phyloP scores from a whole-genome alignment of 177 flowering plant genomes.

The Vitis hybrid region DNA sequence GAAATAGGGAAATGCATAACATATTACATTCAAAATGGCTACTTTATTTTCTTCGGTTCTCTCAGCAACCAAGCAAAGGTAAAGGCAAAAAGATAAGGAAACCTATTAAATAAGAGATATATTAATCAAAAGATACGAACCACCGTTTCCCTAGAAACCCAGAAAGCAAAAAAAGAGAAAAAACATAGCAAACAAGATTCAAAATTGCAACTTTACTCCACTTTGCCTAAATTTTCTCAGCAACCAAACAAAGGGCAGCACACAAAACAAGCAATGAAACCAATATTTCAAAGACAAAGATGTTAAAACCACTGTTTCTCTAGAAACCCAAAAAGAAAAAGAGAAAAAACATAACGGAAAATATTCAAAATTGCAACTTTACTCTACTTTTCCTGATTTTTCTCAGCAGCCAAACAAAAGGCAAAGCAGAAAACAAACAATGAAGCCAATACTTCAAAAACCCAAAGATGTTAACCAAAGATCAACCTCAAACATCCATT shows the following conservation, averaged over 20 bases:
- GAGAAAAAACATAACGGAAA: too few relatives aligned
- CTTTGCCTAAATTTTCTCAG: background rate
- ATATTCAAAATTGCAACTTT: too few relatives aligned
- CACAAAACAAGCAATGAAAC: background rate
- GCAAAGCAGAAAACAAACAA: too few relatives aligned
- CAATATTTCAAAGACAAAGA: background rate
- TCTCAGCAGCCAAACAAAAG: too few relatives aligned
- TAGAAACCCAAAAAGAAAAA: background rate
- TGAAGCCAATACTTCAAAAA: too few relatives aligned
- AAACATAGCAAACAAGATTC: background rate
- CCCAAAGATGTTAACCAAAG: too few relatives aligned
- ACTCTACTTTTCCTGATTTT: too few relatives aligned
- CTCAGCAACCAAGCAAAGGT: background rate
- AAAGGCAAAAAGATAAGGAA: background rate
- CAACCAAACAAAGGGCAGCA: background rate
- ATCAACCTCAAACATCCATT: background rate
- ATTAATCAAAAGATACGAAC: background rate
- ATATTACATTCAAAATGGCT: too few relatives aligned
- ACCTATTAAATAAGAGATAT: background rate
- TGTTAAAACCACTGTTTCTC: background rate
- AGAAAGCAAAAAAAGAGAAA: background rate
- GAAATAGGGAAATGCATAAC: too few relatives aligned
- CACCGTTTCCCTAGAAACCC: background rate
- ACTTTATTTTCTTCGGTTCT: too few relatives aligned
- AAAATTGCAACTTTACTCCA: background rate